Percentiles rank a stretch among this genome's conserved stretches.
These are phyloP conservation scores for Globisporangium parvum DNA, from an alignment of 352 stramenopile genomes.

Conservation along the genomic window DNA sequence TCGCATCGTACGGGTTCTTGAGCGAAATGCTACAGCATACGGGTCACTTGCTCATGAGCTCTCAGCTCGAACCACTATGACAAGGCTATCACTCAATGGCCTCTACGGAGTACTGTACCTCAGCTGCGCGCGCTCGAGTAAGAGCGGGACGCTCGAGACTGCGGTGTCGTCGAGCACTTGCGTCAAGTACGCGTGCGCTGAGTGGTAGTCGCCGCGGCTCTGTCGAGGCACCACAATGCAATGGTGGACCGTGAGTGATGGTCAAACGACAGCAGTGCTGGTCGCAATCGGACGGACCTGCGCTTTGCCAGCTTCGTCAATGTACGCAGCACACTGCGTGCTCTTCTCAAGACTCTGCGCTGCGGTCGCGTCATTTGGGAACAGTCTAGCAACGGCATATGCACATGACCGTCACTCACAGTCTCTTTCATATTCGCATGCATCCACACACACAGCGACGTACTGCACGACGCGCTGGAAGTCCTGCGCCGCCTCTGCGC, in stretches of 20 bases:
- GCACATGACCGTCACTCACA: not conserved
- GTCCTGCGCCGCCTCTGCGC: constrained; percentile 44
- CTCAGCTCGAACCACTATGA: not conserved
- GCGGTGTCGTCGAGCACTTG: constrained; percentile 63
- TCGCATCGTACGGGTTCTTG: constrained; percentile 64
- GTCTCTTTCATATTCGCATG: not conserved
- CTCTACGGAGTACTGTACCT: constrained; percentile 12
- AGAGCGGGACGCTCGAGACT: constrained; percentile 58
- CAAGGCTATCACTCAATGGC: too few relatives aligned
- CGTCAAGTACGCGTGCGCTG: constrained; percentile 56
- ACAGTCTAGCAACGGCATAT: constrained; percentile 23
- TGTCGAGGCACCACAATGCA: constrained; percentile 12
- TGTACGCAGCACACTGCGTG: constrained; percentile 47
- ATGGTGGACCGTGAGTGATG: not conserved
- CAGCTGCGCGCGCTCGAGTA: constrained; percentile 67
- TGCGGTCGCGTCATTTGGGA: constrained; percentile 45
- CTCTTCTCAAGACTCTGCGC: constrained; percentile 58
- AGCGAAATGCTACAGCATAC: constrained; percentile 40
- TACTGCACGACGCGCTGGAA: constrained; percentile 53
- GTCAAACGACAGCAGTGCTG: too few relatives aligned
- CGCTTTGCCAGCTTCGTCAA: constrained; percentile 57
- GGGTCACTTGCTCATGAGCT: not conserved
- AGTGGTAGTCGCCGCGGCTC: constrained; percentile 59
- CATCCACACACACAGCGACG: not conserved
- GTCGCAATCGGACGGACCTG: constrained; percentile 10